Evolutionary conservation across 371 early-diverging fungal genomes (phyloP).

Genomic region (Smittium culicis): DNA sequence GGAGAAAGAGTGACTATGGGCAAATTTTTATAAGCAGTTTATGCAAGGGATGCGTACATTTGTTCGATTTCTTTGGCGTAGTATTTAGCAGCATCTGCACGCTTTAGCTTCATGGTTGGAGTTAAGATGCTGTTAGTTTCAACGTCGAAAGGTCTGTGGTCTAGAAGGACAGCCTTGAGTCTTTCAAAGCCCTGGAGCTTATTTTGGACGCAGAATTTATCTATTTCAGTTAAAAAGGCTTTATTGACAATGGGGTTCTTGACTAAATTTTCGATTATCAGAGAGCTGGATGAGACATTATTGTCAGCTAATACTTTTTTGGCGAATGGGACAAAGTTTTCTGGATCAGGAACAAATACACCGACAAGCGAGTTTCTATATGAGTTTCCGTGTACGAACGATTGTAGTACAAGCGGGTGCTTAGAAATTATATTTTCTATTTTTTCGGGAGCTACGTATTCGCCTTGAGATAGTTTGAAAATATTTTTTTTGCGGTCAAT

Average conservation of each 20-base stretch:
- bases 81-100: conserved; percentile 52
- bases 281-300: conserved; percentile 4
- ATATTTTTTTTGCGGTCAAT: conserved; percentile 96
- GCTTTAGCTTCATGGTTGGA: conserved; percentile 67
- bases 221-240: conserved; percentile 1
- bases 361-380: conserved; percentile 61
- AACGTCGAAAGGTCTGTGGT: conserved; percentile 56
- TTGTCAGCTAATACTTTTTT: conserved; percentile 19
- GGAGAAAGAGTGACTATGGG: too few species aligned
- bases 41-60: neutral
- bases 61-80: conserved; percentile 23
- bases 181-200: conserved; percentile 45
- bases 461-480: conserved; percentile 94
- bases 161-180: conserved; percentile 54
- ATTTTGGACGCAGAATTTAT: neutral
- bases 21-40: too few species aligned
- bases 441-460: conserved; percentile 97
- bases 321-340: conserved; percentile 31
- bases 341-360: conserved; percentile 63
- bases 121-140: conserved; percentile 67
- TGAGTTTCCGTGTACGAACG: conserved; percentile 81
- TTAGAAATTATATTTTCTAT: conserved; percentile 70
- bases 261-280: conserved; percentile 34
- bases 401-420: conserved; percentile 53
- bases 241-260: conserved; percentile 4